A percentile compares a stretch with the other conserved stretches of the same genome.
These are phyloP conservation scores for Cryptosporidium tyzzeri DNA, from an alignment of 169 alveolate species.

Conservation along the genomic window DNA sequence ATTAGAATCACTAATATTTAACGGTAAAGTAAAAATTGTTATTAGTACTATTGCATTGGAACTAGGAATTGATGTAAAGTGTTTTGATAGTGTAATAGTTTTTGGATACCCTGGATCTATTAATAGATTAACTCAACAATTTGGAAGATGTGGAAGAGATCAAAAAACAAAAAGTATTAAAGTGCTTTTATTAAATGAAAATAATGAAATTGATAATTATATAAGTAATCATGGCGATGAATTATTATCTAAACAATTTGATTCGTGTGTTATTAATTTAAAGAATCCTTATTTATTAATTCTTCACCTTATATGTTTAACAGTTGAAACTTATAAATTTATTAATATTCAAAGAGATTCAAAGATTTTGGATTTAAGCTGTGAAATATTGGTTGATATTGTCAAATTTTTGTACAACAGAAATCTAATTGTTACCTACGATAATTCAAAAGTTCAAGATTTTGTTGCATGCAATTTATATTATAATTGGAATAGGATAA, in stretches of 20 bases:
- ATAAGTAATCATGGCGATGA: constrained; percentile 36
- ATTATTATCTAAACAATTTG: constrained; percentile 16
- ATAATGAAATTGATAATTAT: constrained; percentile 53
- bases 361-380: constrained; percentile 18
- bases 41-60: constrained; percentile 80
- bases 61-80: constrained; percentile 79
- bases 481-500: constrained; percentile 59
- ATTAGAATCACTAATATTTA: constrained; percentile 70
- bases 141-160: constrained; percentile 80
- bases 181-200: constrained; percentile 50
- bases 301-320: constrained; percentile 50
- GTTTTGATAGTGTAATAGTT: constrained; percentile 73
- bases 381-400: not conserved
- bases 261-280: constrained; percentile 56
- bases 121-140: constrained; percentile 77
- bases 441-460: constrained; percentile 7
- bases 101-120: constrained; percentile 81
- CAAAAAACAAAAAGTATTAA: constrained; percentile 38
- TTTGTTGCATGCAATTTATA: constrained; percentile 15
- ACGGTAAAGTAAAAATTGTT: constrained; percentile 53
- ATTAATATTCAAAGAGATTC: constrained; percentile 43
- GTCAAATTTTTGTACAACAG: constrained; percentile 12
- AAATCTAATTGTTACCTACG: constrained; percentile 26
- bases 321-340: constrained; percentile 48
- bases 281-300: constrained; percentile 58